Conservation (phyloP, 2,329 filamentous ascomycete genomes). For the Fusarium illudens region DNA sequence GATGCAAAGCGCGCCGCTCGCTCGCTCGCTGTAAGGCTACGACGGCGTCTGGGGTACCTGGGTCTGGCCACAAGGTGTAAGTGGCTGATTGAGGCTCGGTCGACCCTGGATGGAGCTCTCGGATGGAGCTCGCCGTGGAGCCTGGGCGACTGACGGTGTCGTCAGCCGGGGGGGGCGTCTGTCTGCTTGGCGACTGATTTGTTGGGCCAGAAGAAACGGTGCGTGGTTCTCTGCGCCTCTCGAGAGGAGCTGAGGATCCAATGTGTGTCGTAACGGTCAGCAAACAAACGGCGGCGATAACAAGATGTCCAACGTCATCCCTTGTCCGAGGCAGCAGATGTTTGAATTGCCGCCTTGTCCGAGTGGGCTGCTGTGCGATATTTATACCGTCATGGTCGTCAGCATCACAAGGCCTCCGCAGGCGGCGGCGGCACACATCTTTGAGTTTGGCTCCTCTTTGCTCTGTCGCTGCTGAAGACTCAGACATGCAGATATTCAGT, state of each 20-base stretch:
- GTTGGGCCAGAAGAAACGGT: slow-evolving; percentile 1
- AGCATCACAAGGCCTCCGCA: slow-evolving; percentile 29
- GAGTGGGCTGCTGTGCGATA: slow-evolving; percentile 6
- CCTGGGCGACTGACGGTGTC: not conserved
- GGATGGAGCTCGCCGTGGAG: not conserved
- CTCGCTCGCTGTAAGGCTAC: not conserved
- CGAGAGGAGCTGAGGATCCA: not conserved
- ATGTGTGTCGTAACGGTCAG: not conserved
- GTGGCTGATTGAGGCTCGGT: slow-evolving; percentile 30
- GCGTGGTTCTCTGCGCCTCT: not conserved
- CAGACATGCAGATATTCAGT: slow-evolving; percentile 6
- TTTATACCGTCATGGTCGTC: slow-evolving; percentile 26
- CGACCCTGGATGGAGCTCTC: not conserved
- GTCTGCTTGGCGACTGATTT: not conserved
- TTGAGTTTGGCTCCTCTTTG: not conserved
- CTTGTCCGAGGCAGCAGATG: slow-evolving; percentile 11
- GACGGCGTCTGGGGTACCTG: slow-evolving; percentile 26
- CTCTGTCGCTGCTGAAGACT: not conserved
- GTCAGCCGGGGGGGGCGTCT: not conserved
- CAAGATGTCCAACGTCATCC: slow-evolving; percentile 13
- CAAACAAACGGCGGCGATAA: not conserved
- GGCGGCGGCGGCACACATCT: not conserved
- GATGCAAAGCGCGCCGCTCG: not conserved
- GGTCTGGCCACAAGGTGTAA: not conserved
- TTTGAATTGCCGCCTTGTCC: slow-evolving; percentile 10